These are phyloP conservation scores for Microthlaspi erraticum DNA, from an alignment of 345 rosid species.

Conservation along the genomic window DNA sequence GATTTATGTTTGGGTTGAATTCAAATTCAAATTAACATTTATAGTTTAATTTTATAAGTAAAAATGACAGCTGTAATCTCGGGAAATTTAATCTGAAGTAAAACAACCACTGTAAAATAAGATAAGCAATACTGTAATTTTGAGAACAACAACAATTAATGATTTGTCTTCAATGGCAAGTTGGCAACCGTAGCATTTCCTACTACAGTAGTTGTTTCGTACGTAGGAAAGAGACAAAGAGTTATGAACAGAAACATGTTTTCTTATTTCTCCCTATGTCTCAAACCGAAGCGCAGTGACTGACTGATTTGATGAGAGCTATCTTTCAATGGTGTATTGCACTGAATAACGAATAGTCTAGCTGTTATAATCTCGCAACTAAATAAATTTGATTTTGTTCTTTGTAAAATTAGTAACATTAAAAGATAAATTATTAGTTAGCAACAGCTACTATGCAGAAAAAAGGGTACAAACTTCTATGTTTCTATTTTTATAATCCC, in stretches of 20 bases:
- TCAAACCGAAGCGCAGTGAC: too few relatives aligned
- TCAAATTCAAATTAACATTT: too few relatives aligned
- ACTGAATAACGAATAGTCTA: not conserved
- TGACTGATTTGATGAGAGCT: too few relatives aligned
- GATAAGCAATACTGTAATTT: conserved; percentile 3
- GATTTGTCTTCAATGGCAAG: not conserved
- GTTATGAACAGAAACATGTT: conserved; percentile 2
- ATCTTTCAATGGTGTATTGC: too few relatives aligned
- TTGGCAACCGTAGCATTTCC: not conserved
- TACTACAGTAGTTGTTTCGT: not conserved
- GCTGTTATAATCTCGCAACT: not conserved
- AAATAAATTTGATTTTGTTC: not conserved
- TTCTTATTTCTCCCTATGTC: not conserved
- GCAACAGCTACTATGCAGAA: not conserved
- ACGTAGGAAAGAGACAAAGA: conserved; percentile 4
- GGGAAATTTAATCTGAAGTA: not conserved
- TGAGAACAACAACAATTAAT: conserved; percentile 26
- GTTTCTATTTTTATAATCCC: not conserved
- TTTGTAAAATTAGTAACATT: not conserved
- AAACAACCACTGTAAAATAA: conserved; percentile 1
- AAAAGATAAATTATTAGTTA: not conserved
- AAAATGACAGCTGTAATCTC: not conserved
- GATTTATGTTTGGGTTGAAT: not conserved
- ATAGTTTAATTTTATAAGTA: not conserved
- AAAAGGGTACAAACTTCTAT: not conserved